Conservation (phyloP, 345 rosid genomes). For the Syzygium jambos region DNA sequence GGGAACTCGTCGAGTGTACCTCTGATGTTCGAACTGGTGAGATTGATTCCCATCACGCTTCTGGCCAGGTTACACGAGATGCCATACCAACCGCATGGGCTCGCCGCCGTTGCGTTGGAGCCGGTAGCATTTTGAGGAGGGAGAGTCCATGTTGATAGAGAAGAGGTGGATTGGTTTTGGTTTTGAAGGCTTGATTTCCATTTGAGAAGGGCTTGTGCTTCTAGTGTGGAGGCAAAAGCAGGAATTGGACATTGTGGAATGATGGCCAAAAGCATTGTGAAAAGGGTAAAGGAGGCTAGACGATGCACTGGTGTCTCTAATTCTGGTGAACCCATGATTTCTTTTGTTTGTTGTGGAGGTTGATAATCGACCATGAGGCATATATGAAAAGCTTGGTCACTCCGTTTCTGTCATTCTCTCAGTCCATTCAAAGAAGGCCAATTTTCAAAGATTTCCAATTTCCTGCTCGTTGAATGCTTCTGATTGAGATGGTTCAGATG, state of each 20-base stretch:
- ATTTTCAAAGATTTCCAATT: not conserved
- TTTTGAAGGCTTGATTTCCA: not conserved
- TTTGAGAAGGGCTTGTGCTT: not conserved
- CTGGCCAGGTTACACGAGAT: slow-evolving; percentile 6
- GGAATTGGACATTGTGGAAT: not conserved
- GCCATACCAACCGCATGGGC: not conserved
- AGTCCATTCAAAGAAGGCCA: not conserved
- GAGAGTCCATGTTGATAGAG: not conserved
- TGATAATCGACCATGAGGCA: not conserved
- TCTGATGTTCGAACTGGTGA: not conserved
- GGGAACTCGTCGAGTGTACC: slow-evolving; percentile 18
- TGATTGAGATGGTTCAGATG: not conserved
- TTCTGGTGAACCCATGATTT: not conserved
- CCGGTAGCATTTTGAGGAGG: not conserved
- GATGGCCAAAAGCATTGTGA: not conserved
- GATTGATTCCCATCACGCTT: slow-evolving; percentile 8
- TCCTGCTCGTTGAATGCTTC: not conserved
- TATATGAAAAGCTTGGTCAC: not conserved
- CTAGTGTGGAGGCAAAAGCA: not conserved
- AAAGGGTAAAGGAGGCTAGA: not conserved
- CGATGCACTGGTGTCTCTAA: not conserved
- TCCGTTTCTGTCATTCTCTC: not conserved
- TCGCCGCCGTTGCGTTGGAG: not conserved
- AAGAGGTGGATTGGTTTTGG: not conserved
- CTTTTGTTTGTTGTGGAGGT: not conserved